Evolutionary conservation across 2,329 filamentous ascomycete species (phyloP), one percentile per base, ranked within the genome.

Genomic region (Reticulascus tulasneorum): DNA sequence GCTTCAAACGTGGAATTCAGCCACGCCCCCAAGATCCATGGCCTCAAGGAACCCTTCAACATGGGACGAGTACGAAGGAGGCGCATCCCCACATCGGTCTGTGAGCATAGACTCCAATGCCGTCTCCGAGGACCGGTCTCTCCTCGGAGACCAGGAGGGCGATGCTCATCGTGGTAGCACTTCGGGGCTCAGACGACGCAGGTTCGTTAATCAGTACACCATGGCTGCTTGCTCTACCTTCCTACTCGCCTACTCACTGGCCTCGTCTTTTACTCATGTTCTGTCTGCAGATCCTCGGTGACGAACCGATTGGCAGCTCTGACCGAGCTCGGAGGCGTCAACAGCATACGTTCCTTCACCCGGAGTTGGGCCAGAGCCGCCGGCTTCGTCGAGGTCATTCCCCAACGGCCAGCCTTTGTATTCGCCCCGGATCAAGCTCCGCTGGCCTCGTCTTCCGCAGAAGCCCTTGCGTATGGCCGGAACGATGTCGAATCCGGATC

Each of bases 261-360:
- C 5, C 15, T 17, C 17, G 1, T 4, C 26, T 18, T 35, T 27
- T 24, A 42, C 31, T 20, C 20, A 6, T 11, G 10, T n/a, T n/a
- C 34, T 25, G 15, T n/a, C 17, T 29, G 15, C 44, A 80, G 77
- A 42, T 77, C 76, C n/a, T 82, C 78, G 7, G 65, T 77, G 24
- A 73, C 71, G 21, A 68, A 75, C 44, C 70, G 71, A 22, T 60
- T 86, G 23, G 63, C 74, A 18, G 67, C 71, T 35, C 56, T 83
- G 35, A 70, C 75, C 47, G 82, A 94, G 42, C 82, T 86, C 30
- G 93, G 91, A 46, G 91, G 91, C 33, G 84, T 90, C 43, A 97
- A 97, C 68, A 94, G 86, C 60, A 85, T 97, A 51, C 84, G 93
- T 54, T 94, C 90, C 53, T 97, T 97, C 57, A 86, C 90, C 28